These are phyloP conservation scores for Streptanthus diversifolius DNA, from an alignment of 345 rosid genomes.

Conservation along the genomic window DNA sequence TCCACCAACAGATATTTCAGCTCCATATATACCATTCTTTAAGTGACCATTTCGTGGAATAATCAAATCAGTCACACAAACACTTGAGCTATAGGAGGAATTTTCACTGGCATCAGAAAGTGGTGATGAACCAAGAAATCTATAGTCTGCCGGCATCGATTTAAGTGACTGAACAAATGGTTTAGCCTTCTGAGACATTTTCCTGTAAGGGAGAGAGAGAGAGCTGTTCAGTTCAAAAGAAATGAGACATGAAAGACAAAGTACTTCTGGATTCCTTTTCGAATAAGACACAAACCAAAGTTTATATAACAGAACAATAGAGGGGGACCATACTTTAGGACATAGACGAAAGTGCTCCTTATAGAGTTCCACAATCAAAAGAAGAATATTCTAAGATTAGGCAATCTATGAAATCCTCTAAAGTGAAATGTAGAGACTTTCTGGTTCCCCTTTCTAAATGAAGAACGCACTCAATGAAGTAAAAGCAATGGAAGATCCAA, in stretches of 20 bases:
- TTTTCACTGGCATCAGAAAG: constrained; percentile 40
- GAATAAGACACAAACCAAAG: constrained; percentile 40
- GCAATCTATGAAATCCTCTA: constrained; percentile 12
- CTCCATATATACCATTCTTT: constrained; percentile 37
- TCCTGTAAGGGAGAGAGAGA: constrained; percentile 39
- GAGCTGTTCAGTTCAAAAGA: constrained; percentile 29
- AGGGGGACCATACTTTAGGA: constrained; percentile 52
- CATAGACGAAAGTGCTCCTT: constrained; percentile 37
- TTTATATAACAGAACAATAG: constrained; percentile 34
- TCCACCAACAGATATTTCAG: constrained; percentile 30
- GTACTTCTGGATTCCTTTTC: constrained; percentile 36
- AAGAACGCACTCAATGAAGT: background rate
- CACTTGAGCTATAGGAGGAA: constrained; percentile 29
- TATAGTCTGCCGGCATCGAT: constrained; percentile 68
- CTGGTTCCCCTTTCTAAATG: background rate
- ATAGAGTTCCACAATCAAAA: constrained; percentile 19
- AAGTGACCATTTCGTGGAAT: constrained; percentile 43
- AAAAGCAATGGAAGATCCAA: constrained; percentile 25
- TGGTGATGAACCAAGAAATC: constrained; percentile 48
- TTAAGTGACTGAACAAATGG: constrained; percentile 61
- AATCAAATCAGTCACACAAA: constrained; percentile 17
- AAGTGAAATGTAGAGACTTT: constrained; percentile 21
- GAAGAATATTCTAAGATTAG: constrained; percentile 5
- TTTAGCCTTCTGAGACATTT: constrained; percentile 52
- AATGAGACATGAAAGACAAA: constrained; percentile 35